These are phyloP conservation scores for Fusarium illudens DNA, from an alignment of 2,329 filamentous ascomycete species.

Conservation along the genomic window DNA sequence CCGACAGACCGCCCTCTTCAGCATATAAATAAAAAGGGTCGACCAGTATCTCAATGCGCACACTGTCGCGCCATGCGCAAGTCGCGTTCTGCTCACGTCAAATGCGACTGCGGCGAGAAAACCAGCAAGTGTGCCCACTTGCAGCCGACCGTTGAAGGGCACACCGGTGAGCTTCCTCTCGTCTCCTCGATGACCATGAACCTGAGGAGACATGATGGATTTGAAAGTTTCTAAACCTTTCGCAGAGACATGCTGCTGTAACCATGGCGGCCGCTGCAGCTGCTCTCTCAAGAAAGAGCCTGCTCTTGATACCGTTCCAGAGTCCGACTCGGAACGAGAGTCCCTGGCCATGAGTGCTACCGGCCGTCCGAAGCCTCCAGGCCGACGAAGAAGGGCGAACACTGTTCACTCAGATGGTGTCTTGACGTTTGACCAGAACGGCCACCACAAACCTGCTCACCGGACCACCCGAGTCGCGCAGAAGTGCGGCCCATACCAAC, in stretches of 20 bases:
- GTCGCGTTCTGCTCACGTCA: slow-evolving; percentile 91
- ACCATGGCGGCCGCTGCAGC: slow-evolving; percentile 72
- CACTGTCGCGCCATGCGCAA: slow-evolving; percentile 97
- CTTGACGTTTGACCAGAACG: slow-evolving; percentile 69
- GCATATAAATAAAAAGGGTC: slow-evolving; percentile 97
- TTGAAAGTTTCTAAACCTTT: slow-evolving; percentile 27
- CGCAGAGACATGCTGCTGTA: slow-evolving; percentile 73
- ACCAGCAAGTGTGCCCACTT: slow-evolving; percentile 73
- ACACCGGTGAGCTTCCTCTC: slow-evolving; percentile 61
- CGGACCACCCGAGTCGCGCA: slow-evolving; percentile 69
- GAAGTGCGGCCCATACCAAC: slow-evolving; percentile 69
- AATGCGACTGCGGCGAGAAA: slow-evolving; percentile 97
- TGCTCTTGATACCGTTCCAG: slow-evolving; percentile 68
- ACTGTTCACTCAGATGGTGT: slow-evolving; percentile 69
- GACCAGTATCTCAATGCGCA: slow-evolving; percentile 95
- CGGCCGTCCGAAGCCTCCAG: slow-evolving; percentile 52
- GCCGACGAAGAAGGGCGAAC: slow-evolving; percentile 65
- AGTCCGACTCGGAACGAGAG: slow-evolving; percentile 67
- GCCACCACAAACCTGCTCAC: slow-evolving; percentile 69
- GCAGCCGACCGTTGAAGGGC: slow-evolving; percentile 64
- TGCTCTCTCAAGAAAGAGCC: slow-evolving; percentile 71
- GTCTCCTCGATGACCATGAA: slow-evolving; percentile 9
- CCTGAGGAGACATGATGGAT: slow-evolving; percentile 12
- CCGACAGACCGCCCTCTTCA: slow-evolving; percentile 83
- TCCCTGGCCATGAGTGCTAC: slow-evolving; percentile 40